A percentile compares a stretch with the other conserved stretches of the same genome.
These are phyloP conservation scores for Penicillium sp. DNA, from an alignment of 2,329 filamentous ascomycete genomes.

Conservation along the genomic window DNA sequence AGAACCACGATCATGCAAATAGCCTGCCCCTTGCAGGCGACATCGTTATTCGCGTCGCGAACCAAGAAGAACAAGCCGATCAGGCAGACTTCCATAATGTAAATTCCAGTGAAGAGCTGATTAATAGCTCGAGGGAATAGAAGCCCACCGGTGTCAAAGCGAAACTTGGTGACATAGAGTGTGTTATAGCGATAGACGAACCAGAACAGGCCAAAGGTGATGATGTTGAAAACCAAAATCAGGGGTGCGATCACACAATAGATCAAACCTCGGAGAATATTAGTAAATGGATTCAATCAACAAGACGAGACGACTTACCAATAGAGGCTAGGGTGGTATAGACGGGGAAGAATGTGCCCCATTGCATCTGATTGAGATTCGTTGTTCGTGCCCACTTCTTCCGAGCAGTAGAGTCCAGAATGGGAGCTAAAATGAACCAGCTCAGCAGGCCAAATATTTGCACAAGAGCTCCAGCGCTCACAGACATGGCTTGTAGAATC, in stretches of 20 bases:
- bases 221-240: constrained; percentile 87
- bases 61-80: constrained; percentile 87
- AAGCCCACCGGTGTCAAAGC: constrained; percentile 85
- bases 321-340: constrained; percentile 98
- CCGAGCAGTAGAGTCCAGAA: constrained; percentile 76
- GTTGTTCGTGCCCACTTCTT: constrained; percentile 87
- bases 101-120: constrained; percentile 90
- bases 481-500: constrained; percentile 87
- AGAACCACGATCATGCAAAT: constrained; percentile 78
- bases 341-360: constrained; percentile 92
- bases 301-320: constrained; percentile 44
- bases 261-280: constrained; percentile 56
- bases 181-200: constrained; percentile 95
- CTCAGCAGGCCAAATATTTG: constrained; percentile 75
- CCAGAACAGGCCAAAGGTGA: constrained; percentile 91
- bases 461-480: constrained; percentile 82
- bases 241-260: constrained; percentile 87
- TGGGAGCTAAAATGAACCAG: constrained; percentile 77
- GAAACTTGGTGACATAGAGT: constrained; percentile 88
- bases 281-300: constrained; percentile 1
- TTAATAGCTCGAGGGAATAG: constrained; percentile 91
- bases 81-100: constrained; percentile 88
- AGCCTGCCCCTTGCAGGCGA: constrained; percentile 70
- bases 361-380: constrained; percentile 70
- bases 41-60: constrained; percentile 52